These are phyloP conservation scores for Aspergillus sp. DNA, from an alignment of 2,329 filamentous ascomycete species.

Conservation along the genomic window DNA sequence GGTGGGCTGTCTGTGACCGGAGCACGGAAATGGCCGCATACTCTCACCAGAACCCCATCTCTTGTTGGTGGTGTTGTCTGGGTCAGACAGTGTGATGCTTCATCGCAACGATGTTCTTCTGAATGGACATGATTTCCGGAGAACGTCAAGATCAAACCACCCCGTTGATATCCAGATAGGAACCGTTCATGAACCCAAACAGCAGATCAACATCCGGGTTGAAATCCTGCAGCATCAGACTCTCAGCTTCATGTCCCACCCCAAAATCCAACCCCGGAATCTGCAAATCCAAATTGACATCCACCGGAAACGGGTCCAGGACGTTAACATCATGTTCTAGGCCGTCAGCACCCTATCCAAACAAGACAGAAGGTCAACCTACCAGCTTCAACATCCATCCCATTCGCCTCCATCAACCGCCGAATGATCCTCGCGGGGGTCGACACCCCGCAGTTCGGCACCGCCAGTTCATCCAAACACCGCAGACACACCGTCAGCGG, in stretches of 20 bases:
- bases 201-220: conserved; percentile 5
- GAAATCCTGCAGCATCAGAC: conserved; percentile 4
- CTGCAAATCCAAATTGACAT: background rate
- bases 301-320: background rate
- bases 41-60: no score
- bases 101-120: no score
- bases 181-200: conserved; percentile 12
- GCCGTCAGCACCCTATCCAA: background rate
- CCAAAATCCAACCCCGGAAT: background rate
- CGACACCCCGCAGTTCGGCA: conserved; percentile 7
- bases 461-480: conserved; percentile 6
- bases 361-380: background rate
- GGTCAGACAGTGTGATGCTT: no score
- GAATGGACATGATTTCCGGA: no score
- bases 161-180: no score
- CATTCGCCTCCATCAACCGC: conserved; percentile 7
- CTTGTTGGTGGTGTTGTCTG: no score
- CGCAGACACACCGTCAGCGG: conserved; percentile 1
- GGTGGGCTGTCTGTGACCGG: no score
- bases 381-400: background rate
- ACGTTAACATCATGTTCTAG: background rate
- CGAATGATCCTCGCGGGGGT: conserved; percentile 8
- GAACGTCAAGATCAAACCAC: no score
- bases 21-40: no score
- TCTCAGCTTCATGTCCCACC: background rate